A percentile compares a stretch with the other conserved stretches of the same genome.
Conservation (phyloP, 2,329 filamentous ascomycete genomes). For the Ascochyta lentis region DNA sequence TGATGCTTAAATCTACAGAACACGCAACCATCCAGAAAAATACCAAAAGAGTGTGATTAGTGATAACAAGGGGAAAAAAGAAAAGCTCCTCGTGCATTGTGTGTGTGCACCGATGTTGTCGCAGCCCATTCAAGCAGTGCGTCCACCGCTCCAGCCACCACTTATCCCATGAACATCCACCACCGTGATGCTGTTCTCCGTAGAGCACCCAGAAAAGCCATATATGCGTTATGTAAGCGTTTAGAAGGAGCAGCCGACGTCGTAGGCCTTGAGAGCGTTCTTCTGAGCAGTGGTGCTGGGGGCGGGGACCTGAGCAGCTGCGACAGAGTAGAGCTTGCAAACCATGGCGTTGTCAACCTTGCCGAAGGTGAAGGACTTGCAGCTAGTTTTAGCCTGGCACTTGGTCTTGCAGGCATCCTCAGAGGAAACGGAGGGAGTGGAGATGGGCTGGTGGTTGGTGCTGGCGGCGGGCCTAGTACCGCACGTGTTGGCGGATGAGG, state of each 20-base stretch:
- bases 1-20: conserved; percentile 4
- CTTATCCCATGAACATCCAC: not conserved
- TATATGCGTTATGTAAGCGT: too few species aligned
- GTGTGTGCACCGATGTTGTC: not conserved
- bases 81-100: not conserved
- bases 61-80: not conserved
- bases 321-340: conserved; percentile 19
- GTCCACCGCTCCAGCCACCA: not conserved
- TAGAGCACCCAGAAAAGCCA: not conserved
- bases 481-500: conserved; percentile 8
- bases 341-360: conserved; percentile 4
- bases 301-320: conserved; percentile 15
- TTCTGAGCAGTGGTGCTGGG: not conserved
- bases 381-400: conserved; percentile 17
- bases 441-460: conserved; percentile 15
- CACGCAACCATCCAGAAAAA: not conserved
- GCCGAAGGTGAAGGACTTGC: conserved; percentile 23
- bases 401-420: conserved; percentile 15
- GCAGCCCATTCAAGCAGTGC: conserved; percentile 1
- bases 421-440: conserved; percentile 15
- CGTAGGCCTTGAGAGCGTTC: conserved; percentile 14
- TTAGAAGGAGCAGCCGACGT: conserved; percentile 22
- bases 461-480: conserved; percentile 12
- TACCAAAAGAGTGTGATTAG: not conserved
- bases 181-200: not conserved